phyloP scores from a whole-genome alignment of 345 rosid species.

The Aegle marmelos region DNA sequence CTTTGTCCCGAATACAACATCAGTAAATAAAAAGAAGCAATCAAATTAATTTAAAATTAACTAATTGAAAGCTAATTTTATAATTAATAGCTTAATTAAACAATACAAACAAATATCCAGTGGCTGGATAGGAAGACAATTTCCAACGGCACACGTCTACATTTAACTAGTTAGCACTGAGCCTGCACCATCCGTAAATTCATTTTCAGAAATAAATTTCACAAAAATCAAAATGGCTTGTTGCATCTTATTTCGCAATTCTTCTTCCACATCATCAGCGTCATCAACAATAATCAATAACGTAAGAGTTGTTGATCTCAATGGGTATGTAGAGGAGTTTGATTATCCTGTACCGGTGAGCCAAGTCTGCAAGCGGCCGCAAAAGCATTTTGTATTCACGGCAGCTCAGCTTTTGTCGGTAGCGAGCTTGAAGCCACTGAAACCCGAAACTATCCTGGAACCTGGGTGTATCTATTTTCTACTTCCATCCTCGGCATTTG shows the following conservation, averaged over 20 bases:
- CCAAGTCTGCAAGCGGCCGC: conserved; percentile 25
- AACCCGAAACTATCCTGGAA: conserved; percentile 24
- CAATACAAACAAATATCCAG: no score
- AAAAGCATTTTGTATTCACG: conserved; percentile 36
- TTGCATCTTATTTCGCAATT: conserved; percentile 20
- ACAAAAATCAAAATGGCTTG: conserved; percentile 25
- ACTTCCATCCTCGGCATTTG: conserved; percentile 39
- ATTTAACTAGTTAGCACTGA: neutral
- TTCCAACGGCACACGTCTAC: neutral
- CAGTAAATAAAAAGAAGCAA: no score
- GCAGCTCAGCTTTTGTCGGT: conserved; percentile 36
- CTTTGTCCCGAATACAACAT: no score
- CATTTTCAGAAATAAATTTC: neutral
- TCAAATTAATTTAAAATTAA: no score
- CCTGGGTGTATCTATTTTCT: conserved; percentile 43
- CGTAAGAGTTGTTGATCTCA: conserved; percentile 42
- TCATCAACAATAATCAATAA: neutral
- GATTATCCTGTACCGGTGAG: conserved; percentile 34
- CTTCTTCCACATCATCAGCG: neutral
- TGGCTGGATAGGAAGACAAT: no score
- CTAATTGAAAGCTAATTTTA: no score
- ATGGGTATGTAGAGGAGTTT: conserved; percentile 39
- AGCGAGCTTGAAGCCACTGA: conserved; percentile 24
- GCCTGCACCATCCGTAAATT: neutral
- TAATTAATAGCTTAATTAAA: no score